Base-by-base conservation (phyloP, 192 early-diverging fungal species). In the Radiomyces spectabilis region DNA sequence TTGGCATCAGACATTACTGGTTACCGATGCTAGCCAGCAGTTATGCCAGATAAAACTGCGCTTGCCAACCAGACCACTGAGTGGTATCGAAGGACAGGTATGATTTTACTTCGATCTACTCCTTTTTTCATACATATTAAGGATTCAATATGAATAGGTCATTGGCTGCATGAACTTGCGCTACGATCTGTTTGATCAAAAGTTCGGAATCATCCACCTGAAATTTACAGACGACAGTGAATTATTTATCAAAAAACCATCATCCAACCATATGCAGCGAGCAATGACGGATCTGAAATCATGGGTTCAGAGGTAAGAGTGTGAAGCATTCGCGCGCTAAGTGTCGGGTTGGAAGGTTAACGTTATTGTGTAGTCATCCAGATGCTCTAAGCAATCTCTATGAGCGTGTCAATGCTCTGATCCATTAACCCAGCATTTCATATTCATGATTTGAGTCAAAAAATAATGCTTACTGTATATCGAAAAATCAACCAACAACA, bases 21-120 rank as follows among this genome's bases (percentile, higher is more conserved):
- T 65, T 1, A 51, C 38, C 1, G 66, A 68, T 32, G 32, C 25
- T 12, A 53, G 37, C n/a, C 19, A 24, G 27, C 34, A 24, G 18
- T 38, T 68, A 7, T 60, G 46, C 21, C 66, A 59, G 40, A 53
- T 69, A 3, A 41, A 53, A 22, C n/a, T 65, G 21, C 19, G 49
- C 9, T 35, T 31, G 1, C 29, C 29, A 8, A 25, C 29, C 12
- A 48, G 25, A 2, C 19, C 22, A 26, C 32, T 49, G 5, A 5
- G 46, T 48, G 33, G 41, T 57, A 39, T 31, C 22, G 13, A 30
- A 35, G 52, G 39, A 31, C 32, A 42, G 27, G 38, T 18, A 38
- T 21, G 13, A 4, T 45, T 22, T 29, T 47, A 37, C 15, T 15
- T 51, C 51, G n/a, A 25, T 30, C 26, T 42, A 33, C 12, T 32